Evolutionary conservation across 345 rosid genomes (phyloP), one percentile per base, ranked within the genome.

Genomic region (Arabidopsis suecica): DNA sequence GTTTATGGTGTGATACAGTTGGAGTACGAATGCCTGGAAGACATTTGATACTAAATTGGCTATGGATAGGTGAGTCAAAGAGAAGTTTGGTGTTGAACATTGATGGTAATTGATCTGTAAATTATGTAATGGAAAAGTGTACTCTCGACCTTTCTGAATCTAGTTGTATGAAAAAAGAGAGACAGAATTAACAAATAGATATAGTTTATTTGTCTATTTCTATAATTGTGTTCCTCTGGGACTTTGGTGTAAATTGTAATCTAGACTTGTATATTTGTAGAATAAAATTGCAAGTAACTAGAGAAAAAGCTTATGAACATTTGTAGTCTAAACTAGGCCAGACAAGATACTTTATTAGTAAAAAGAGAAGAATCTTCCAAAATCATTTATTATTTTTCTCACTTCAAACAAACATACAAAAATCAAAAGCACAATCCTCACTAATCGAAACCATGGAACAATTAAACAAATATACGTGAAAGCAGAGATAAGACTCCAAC

Each of bases 1-100:
- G 10, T 44, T 63, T 11, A 50, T 78, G 51, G 9, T 80, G 57
- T 79, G 69, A 48, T 73, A 80, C 96, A 93, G 98, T 80, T 89
- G 78, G 91, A 93, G 82, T 87, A 85, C 16, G 82, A 81, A 69
- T 82, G 67, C 47, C 60, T 83, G 50, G 61, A 75, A 7, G 69
- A 79, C 25, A 37, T 25, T 62, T 67, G 82, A 84, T 50, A 50
- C 45, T 25, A 45, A 5, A 42, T 69, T 30, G 69, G 63, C 41
- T 44, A 25, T 79, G 86, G 85, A 74, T 49, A 69, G 42, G 57
- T 73, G 78, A 83, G 58, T 40, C 61, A 60, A 67, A 30, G 61
- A 58, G 68, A 20, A 18, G 18, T 5, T 49, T 67, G 49, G 59
- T 65, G 78, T 57, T 25, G 40, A 48, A 47, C 41, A 16, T 56